A percentile compares a stretch with the other conserved stretches of the same genome.
Evolutionary conservation across 2,329 filamentous ascomycete species (phyloP).

Genomic region (Paecilomyces variotii): DNA sequence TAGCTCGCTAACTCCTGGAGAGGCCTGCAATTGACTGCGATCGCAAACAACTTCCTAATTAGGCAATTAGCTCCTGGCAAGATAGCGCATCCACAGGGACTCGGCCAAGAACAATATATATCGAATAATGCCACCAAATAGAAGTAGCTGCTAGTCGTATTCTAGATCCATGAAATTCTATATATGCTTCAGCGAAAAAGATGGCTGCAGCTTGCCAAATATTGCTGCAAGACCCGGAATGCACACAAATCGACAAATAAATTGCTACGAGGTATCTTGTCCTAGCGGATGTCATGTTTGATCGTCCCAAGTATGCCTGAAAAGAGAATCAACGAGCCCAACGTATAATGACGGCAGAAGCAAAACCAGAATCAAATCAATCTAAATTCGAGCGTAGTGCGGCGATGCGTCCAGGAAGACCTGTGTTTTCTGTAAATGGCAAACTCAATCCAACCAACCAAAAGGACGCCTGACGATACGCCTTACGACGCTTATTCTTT

Average conservation of each 20-base stretch:
- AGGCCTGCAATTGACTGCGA: too few species aligned
- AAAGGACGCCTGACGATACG: neutral
- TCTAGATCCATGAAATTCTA: too few species aligned
- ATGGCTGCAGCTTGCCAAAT: neutral
- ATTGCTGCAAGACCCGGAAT: neutral
- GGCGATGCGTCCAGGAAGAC: slow-evolving; percentile 11
- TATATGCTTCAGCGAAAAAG: too few species aligned
- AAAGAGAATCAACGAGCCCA: neutral
- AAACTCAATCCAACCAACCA: neutral
- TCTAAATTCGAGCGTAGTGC: neutral
- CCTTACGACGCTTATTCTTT: neutral
- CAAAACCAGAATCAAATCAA: neutral
- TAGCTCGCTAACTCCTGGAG: too few species aligned
- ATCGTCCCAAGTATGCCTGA: neutral
- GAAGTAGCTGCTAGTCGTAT: too few species aligned
- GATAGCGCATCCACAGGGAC: too few species aligned
- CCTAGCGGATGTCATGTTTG: neutral
- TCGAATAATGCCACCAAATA: too few species aligned
- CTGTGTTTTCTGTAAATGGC: slow-evolving; percentile 15
- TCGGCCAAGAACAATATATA: too few species aligned
- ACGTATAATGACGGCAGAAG: neutral
- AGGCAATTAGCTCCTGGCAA: too few species aligned
- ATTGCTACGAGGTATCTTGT: neutral
- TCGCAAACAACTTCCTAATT: too few species aligned
- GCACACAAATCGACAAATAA: neutral